Evolutionary conservation across 352 stramenopile genomes (phyloP), one percentile per base, ranked within the genome.

Genomic region (Nothophytophthora sp.): DNA sequence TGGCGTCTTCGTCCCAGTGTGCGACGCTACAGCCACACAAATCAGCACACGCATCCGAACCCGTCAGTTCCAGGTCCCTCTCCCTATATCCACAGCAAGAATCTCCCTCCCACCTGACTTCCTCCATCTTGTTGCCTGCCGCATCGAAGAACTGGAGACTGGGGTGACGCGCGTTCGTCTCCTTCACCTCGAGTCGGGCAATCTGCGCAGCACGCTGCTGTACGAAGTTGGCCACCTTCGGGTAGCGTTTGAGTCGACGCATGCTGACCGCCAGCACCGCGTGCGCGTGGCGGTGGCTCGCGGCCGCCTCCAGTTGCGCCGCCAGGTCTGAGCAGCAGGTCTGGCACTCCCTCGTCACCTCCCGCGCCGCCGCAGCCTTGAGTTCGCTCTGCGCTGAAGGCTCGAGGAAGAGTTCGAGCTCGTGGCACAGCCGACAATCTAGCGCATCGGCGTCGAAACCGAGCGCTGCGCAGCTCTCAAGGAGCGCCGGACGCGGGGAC

Each of bases 1-100:
- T 88, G 6, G 79, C 78, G 22, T 84, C 71, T 51, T 90, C 79
- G 24, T 90, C 75, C 79, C 79, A 90, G 39, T 77, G 70, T 27
- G 76, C 72, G 47, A 90, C 80, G 52, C 79, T 90, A 19, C 25
- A 25, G 54, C 53, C 34, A 45, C 39, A 41, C 11, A 32, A 9
- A 34, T 42, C 12, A 62, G 30, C 33, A 47, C n/a, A n/a, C 16
- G 1, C 24, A 36, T 27, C 20, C 23, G 27, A 24, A 10, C 15
- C 12, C 27, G 16, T 57, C 38, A 51, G 20, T 16, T 12, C 10
- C 35, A 23, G 10, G 18, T 41, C 18, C 7, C 9, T 41, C n/a
- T 41, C n/a, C n/a, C n/a, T n/a, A n/a, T n/a, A n/a, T n/a, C n/a
- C n/a, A n/a, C n/a, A n/a, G n/a, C n/a, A n/a, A n/a, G n/a, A n/a